These are phyloP conservation scores for Solioccasus polychromus DNA, from an alignment of 768 basidiomycete genomes.

Conservation along the genomic window DNA sequence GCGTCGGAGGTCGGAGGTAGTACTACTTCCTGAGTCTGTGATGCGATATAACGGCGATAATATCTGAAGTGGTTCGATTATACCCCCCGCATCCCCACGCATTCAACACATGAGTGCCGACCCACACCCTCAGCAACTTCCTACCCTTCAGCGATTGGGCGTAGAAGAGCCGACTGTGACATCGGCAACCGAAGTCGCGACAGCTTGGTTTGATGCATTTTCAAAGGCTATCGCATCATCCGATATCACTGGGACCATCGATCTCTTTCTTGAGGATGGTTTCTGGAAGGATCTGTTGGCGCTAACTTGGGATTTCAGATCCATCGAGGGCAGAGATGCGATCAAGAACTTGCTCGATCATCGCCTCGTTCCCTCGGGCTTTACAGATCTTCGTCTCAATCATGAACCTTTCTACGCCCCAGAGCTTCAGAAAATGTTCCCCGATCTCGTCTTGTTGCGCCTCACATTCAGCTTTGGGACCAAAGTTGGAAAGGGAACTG, in stretches of 20 bases:
- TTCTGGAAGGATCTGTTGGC: slow-evolving; percentile 55
- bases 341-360: slow-evolving; percentile 40
- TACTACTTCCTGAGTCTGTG: no score
- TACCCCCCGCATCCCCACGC: no score
- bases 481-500: slow-evolving; percentile 47
- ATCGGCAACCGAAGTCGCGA: slow-evolving; percentile 22
- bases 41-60: no score
- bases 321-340: slow-evolving; percentile 38
- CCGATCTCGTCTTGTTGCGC: slow-evolving; percentile 59
- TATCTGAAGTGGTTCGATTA: no score
- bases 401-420: slow-evolving; percentile 24
- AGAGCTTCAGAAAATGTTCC: slow-evolving; percentile 39
- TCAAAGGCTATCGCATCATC: slow-evolving; percentile 19
- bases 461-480: slow-evolving; percentile 54
- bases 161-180: slow-evolving; percentile 17
- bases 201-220: slow-evolving; percentile 24
- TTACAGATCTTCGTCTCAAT: slow-evolving; percentile 17
- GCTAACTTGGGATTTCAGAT: slow-evolving; percentile 56
- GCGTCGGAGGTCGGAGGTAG: no score
- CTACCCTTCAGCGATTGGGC: slow-evolving; percentile 27
- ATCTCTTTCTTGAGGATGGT: slow-evolving; percentile 29
- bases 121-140: slow-evolving; percentile 30
- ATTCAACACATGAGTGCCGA: no score
- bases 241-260: slow-evolving; percentile 15
- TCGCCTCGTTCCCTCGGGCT: slow-evolving; percentile 31